phyloP scores from a whole-genome alignment of 371 early-diverging fungal species.

The Paraphysoderma sedebokerense region DNA sequence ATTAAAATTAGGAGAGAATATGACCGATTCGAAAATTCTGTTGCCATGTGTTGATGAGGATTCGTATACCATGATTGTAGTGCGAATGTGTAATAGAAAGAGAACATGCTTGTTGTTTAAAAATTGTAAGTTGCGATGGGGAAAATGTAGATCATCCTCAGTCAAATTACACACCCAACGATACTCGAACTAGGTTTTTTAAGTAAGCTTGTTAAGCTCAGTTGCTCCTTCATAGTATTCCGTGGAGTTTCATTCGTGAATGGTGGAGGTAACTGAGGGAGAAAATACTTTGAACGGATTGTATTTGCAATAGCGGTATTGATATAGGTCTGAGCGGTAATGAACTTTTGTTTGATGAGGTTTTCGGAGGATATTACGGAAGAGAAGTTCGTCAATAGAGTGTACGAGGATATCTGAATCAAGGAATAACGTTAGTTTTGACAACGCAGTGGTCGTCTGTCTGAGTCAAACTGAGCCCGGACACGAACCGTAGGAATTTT shows the following conservation, averaged over 20 bases:
- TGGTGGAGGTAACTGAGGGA: conserved; percentile 15
- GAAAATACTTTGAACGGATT: conserved; percentile 12
- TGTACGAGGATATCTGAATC: too few species aligned
- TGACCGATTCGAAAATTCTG: too few species aligned
- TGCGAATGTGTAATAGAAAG: conserved; percentile 18
- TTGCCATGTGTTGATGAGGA: too few species aligned
- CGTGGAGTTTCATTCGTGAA: neutral
- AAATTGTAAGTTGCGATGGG: too few species aligned
- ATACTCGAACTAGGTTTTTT: too few species aligned
- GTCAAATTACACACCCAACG: too few species aligned
- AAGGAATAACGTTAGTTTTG: neutral
- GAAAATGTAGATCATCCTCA: too few species aligned
- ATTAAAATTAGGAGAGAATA: conserved; percentile 16
- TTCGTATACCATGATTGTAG: too few species aligned
- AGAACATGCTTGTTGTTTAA: conserved; percentile 6
- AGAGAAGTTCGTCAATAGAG: conserved; percentile 16
- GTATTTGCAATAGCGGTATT: conserved; percentile 21
- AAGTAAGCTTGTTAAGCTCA: too few species aligned
- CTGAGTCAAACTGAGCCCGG: neutral
- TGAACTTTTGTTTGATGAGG: conserved; percentile 9
- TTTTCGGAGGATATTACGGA: conserved; percentile 2
- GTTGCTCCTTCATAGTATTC: too few species aligned
- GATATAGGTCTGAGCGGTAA: conserved; percentile 19
- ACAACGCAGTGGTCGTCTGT: neutral
- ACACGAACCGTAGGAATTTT: too few species aligned